Percentiles rank a stretch among this genome's conserved stretches.
Evolutionary conservation across 306 rosid species (phyloP).

Genomic region (Alnus rubra): DNA sequence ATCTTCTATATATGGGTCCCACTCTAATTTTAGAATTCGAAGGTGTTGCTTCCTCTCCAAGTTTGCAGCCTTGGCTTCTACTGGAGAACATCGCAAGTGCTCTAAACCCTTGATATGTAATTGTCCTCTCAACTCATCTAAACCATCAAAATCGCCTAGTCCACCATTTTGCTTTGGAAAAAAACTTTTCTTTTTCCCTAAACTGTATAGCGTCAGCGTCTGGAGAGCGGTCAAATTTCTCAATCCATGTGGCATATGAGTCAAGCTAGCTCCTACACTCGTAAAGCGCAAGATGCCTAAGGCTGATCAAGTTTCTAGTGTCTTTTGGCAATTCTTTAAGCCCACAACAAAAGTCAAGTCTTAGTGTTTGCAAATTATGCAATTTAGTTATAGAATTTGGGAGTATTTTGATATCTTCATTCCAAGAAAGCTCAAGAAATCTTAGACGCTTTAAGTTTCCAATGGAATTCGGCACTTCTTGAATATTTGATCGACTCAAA

Average conservation of each 20-base stretch:
- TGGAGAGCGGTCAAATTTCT: conserved; percentile 9
- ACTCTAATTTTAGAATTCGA: background rate
- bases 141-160: conserved; percentile 2
- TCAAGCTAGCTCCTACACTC: background rate
- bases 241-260: background rate
- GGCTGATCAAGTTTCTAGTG: background rate
- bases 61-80: background rate
- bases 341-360: background rate
- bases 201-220: background rate
- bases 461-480: background rate
- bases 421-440: background rate
- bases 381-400: background rate
- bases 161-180: background rate
- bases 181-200: background rate
- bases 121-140: conserved; percentile 5
- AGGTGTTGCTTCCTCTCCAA: conserved; percentile 9
- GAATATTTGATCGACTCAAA: background rate
- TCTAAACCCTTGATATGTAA: background rate
- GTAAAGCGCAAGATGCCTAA: conserved; percentile 11
- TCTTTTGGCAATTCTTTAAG: conserved; percentile 21
- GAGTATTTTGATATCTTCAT: background rate
- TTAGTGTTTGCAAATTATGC: background rate
- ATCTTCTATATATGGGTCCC: background rate
- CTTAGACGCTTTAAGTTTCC: background rate
- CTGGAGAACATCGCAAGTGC: background rate